Evolutionary conservation across 352 stramenopile genomes (phyloP), one percentile per base, ranked within the genome.

Genomic region (Phytophthora quininea): DNA sequence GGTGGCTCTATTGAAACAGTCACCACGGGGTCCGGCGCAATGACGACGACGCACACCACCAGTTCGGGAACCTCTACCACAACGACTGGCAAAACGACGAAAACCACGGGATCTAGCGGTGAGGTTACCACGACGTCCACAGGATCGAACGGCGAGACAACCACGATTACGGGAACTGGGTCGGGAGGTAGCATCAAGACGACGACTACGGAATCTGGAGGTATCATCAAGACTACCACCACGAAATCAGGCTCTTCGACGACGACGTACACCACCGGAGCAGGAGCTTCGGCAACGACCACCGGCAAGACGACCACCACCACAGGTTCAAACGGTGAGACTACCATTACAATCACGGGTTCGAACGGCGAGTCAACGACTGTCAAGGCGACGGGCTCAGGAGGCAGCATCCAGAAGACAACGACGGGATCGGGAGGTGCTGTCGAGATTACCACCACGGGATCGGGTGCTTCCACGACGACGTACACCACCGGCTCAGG

Each of bases 361-460:
- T 48, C 46, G 32, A 50, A 35, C 43, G 48, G 47, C 24, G 31
- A 38, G 11, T 45, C 58, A 3, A 69, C 58, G 37, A 46, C 64
- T 49, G 69, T 60, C 3, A 72, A 50, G 15, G 56, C 63, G 14
- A 72, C 56, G 14, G 62, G 62, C 24, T 69, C 67, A 24, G 67
- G 61, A 8, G 61, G 50, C 3, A 57, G 54, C 11, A 64, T 69
- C 27, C n/a, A 65, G 55, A 69, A 54, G 2, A 67, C 52, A 1
- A 66, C 56, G 1, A 71, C 70, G 24, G 66, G 60, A 54, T 66
- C 66, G 0, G 61, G 61, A 33, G 66, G 49, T 37, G 58, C 32
- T 3, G 68, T 58, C 30, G 58, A 58, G 12, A 71, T 48, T 30
- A 55, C 40, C 29, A 75, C 56, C 3, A 69, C 58, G 19, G 58